A percentile compares a stretch with the other conserved stretches of the same genome.
Conservation (phyloP, 305 asterid species). For the Fraxinus sp. region DNA sequence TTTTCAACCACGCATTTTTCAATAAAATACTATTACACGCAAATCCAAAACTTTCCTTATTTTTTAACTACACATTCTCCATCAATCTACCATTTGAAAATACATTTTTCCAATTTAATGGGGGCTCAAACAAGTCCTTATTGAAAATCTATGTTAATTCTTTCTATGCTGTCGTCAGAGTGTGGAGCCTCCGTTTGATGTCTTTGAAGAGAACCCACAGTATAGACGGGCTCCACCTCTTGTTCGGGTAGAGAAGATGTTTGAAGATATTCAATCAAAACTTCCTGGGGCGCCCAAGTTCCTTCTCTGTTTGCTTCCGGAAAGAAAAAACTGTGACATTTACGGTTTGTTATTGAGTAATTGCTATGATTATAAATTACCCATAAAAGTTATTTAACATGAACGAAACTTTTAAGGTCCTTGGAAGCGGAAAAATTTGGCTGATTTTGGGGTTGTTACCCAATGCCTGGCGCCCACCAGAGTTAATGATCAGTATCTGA, state of each 20-base stretch:
- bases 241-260: conserved; percentile 65
- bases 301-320: conserved; percentile 69
- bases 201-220: conserved; percentile 55
- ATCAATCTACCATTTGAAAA: too few species aligned
- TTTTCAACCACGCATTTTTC: too few species aligned
- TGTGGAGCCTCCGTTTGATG: conserved; percentile 51
- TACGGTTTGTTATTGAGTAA: conserved; percentile 44
- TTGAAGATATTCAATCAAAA: conserved; percentile 46
- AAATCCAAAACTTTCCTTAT: too few species aligned
- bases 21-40: too few species aligned
- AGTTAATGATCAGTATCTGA: conserved; percentile 76
- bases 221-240: conserved; percentile 54
- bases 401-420: conserved; percentile 50
- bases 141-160: neutral
- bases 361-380: neutral
- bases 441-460: conserved; percentile 80
- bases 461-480: conserved; percentile 77
- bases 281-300: conserved; percentile 59
- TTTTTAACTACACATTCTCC: too few species aligned
- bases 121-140: too few species aligned
- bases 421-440: conserved; percentile 79
- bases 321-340: conserved; percentile 49
- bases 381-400: conserved; percentile 1
- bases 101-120: too few species aligned
- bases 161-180: conserved; percentile 31